These are phyloP conservation scores for Pugionium dolabratum DNA, from an alignment of 345 rosid genomes.

Conservation along the genomic window DNA sequence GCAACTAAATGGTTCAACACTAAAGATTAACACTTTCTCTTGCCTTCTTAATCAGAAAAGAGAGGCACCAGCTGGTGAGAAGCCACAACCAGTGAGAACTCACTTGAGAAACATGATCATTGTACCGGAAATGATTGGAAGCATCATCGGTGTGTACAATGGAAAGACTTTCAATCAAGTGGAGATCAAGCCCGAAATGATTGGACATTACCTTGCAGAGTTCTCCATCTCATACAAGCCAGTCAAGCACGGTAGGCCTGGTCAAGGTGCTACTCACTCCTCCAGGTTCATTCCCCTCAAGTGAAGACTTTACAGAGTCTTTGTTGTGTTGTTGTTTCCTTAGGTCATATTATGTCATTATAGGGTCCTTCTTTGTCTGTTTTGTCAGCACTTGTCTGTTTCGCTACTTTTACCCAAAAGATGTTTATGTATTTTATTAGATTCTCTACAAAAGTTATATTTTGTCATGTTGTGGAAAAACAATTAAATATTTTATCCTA, in stretches of 20 bases:
- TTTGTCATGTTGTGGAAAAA: too few relatives aligned
- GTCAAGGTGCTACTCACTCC: conserved; percentile 71
- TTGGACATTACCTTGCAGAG: conserved; percentile 43
- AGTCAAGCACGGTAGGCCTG: conserved; percentile 73
- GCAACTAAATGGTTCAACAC: not conserved
- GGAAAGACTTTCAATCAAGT: conserved; percentile 29
- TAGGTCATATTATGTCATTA: not conserved
- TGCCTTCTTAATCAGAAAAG: conserved; percentile 45
- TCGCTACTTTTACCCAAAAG: not conserved
- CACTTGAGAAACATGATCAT: conserved; percentile 64
- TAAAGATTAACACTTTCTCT: not conserved
- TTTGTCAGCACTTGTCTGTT: not conserved
- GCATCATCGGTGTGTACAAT: conserved; percentile 31
- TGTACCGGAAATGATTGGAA: conserved; percentile 33
- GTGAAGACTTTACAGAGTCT: conserved; percentile 27
- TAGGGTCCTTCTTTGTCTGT: conserved; percentile 5
- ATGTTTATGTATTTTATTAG: too few relatives aligned
- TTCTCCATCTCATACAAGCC: conserved; percentile 62
- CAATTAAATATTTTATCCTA: too few relatives aligned
- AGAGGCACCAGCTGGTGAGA: conserved; percentile 73
- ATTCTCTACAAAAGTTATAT: too few relatives aligned
- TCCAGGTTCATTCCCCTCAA: conserved; percentile 82
- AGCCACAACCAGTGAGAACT: conserved; percentile 68
- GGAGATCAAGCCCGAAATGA: conserved; percentile 34
- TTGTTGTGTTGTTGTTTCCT: not conserved